phyloP scores from a whole-genome alignment of 768 basidiomycete species.

The Trametes punicea region DNA sequence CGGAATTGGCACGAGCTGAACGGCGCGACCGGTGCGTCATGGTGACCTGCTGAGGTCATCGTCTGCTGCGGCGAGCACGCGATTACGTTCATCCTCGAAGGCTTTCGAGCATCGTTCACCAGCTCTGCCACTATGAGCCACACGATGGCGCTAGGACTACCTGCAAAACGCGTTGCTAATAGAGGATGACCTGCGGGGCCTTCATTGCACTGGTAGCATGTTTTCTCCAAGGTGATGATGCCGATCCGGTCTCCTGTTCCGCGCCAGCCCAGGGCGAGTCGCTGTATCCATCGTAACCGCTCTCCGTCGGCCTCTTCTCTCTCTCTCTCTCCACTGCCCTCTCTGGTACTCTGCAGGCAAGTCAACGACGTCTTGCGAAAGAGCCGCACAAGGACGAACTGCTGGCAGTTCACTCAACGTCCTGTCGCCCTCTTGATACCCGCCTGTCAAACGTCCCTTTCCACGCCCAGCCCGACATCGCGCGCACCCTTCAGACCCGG shows the following conservation, averaged over 20 bases:
- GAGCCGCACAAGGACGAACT: conserved; percentile 19
- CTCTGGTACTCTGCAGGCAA: not conserved
- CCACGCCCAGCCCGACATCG: not conserved
- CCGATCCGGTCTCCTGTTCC: not conserved
- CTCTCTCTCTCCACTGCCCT: not conserved
- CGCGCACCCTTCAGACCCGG: too few species aligned
- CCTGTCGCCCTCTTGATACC: conserved; percentile 13
- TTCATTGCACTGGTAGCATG: not conserved
- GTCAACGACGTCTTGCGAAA: not conserved
- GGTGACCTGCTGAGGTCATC: conserved; percentile 3
- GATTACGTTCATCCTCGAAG: not conserved
- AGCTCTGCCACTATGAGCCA: too few species aligned
- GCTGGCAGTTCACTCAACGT: conserved; percentile 21
- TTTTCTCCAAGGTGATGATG: not conserved
- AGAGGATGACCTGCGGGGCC: too few species aligned
- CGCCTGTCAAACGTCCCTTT: conserved; percentile 8
- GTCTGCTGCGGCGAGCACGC: not conserved
- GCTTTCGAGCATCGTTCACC: not conserved
- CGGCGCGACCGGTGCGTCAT: conserved; percentile 2
- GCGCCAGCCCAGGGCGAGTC: not conserved
- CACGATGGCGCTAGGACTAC: too few species aligned
- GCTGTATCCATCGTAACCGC: conserved; percentile 18
- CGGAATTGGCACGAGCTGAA: conserved; percentile 12
- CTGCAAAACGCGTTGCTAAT: too few species aligned
- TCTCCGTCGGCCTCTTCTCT: not conserved